Percentiles rank a stretch among this genome's conserved stretches.
phyloP scores from a whole-genome alignment of 1,139 yeast genomes.

The Pichia sp. region DNA sequence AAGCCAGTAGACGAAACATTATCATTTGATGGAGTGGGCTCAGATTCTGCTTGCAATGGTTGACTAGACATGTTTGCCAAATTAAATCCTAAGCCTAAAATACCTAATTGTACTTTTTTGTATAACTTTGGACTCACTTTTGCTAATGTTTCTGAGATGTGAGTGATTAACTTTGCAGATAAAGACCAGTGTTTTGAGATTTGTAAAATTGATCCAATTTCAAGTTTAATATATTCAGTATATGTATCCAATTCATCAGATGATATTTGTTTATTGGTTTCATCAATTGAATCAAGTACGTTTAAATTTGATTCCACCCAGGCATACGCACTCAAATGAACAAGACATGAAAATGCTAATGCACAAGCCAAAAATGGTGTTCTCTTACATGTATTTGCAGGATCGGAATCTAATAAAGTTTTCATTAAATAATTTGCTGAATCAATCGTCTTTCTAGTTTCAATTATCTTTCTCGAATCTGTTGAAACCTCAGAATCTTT shows the following conservation, averaged over 20 bases:
- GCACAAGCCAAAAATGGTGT: conserved; percentile 48
- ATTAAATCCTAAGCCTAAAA: conserved; percentile 20
- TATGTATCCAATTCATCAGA: conserved; percentile 37
- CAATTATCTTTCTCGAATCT: conserved; percentile 40
- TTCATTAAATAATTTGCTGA: conserved; percentile 45
- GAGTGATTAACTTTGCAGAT: conserved; percentile 40
- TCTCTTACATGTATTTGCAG: conserved; percentile 36
- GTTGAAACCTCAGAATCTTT: conserved; percentile 22
- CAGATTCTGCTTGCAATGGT: neutral
- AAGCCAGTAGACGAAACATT: neutral
- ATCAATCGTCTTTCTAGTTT: conserved; percentile 45
- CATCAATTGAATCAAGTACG: conserved; percentile 10
- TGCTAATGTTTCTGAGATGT: conserved; percentile 35
- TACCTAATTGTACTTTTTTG: conserved; percentile 22
- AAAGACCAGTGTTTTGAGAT: conserved; percentile 44
- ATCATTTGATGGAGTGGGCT: neutral
- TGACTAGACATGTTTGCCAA: neutral
- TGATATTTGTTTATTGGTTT: conserved; percentile 17
- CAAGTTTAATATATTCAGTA: conserved; percentile 42
- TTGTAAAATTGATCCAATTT: conserved; percentile 40
- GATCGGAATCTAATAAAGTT: conserved; percentile 40
- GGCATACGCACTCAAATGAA: conserved; percentile 43
- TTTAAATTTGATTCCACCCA: conserved; percentile 37
- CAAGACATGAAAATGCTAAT: conserved; percentile 43
- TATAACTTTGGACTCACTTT: conserved; percentile 28